phyloP scores from a whole-genome alignment of 306 rosid species.

The Quercus parvula region DNA sequence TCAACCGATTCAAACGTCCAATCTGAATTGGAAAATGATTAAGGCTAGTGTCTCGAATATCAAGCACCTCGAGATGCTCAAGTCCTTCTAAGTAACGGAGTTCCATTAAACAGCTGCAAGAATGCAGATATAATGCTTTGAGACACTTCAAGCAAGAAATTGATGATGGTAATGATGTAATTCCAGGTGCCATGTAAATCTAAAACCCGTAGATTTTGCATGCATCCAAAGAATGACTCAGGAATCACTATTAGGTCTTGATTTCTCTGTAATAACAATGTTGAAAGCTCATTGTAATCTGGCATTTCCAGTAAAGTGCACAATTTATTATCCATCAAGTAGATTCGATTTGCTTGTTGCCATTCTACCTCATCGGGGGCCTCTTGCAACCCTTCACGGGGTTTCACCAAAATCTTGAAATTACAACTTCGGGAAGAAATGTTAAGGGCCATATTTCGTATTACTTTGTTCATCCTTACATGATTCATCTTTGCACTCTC shows the following conservation, averaged over 20 bases:
- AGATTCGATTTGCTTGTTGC: neutral
- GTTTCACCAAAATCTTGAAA: neutral
- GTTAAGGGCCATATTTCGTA: conserved; percentile 19
- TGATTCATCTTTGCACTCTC: conserved; percentile 11
- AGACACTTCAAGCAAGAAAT: conserved; percentile 15
- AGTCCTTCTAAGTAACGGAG: conserved; percentile 6
- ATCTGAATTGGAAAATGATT: conserved; percentile 1
- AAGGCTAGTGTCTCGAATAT: conserved; percentile 16
- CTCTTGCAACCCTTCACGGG: neutral
- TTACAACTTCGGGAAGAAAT: neutral
- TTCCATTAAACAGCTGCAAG: neutral
- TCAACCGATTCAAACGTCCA: conserved; percentile 2
- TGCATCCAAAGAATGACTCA: neutral
- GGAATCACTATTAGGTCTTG: neutral
- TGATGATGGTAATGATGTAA: conserved; percentile 10
- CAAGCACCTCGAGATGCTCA: conserved; percentile 28
- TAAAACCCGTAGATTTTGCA: neutral
- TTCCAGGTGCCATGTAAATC: neutral
- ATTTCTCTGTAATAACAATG: conserved; percentile 9
- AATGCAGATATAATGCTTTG: conserved; percentile 10
- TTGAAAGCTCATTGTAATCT: neutral
- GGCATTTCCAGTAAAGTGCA: neutral
- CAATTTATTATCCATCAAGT: neutral
- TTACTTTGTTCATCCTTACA: conserved; percentile 23
- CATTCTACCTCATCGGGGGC: neutral